Evolutionary conservation across 495 filamentous ascomycete species (phyloP).

Genomic region (Annulohypoxylon moriforme): DNA sequence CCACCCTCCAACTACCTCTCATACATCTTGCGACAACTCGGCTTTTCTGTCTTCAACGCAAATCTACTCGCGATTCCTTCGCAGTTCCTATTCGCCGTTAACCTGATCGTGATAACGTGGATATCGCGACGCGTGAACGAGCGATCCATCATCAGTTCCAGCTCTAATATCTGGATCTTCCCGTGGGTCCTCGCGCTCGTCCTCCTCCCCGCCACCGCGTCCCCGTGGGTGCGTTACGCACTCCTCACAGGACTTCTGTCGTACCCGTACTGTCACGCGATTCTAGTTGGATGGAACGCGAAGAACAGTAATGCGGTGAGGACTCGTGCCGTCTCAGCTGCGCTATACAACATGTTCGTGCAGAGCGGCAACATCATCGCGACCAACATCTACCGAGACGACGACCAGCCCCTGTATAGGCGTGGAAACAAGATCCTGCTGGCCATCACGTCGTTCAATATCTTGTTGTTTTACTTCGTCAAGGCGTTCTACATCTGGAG

Average conservation of each 20-base stretch:
- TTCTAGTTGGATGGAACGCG: slow-evolving; percentile 69
- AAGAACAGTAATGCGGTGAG: slow-evolving; percentile 71
- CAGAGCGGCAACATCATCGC: slow-evolving; percentile 63
- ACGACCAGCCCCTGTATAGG: slow-evolving; percentile 65
- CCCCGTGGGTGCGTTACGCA: slow-evolving; percentile 65
- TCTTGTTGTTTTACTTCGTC: slow-evolving; percentile 48
- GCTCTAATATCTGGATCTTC: slow-evolving; percentile 67
- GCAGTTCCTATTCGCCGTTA: slow-evolving; percentile 58
- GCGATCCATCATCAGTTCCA: slow-evolving; percentile 63
- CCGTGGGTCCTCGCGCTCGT: slow-evolving; percentile 65
- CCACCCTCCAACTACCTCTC: slow-evolving; percentile 62
- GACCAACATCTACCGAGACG: slow-evolving; percentile 65
- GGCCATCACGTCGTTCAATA: slow-evolving; percentile 56
- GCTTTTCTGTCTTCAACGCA: slow-evolving; percentile 65
- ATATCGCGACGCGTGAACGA: slow-evolving; percentile 65
- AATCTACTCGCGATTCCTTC: slow-evolving; percentile 66
- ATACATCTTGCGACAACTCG: slow-evolving; percentile 60
- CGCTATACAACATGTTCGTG: slow-evolving; percentile 61
- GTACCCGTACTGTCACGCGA: slow-evolving; percentile 71
- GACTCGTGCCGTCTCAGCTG: slow-evolving; percentile 68
- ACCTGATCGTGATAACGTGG: slow-evolving; percentile 62
- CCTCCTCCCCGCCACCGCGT: slow-evolving; percentile 49
- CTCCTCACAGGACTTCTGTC: slow-evolving; percentile 65
- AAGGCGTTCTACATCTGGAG: slow-evolving; percentile 57
- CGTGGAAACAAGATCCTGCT: slow-evolving; percentile 64